phyloP scores from a whole-genome alignment of 2,329 filamentous ascomycete genomes.

The Trichoderma gracile region DNA sequence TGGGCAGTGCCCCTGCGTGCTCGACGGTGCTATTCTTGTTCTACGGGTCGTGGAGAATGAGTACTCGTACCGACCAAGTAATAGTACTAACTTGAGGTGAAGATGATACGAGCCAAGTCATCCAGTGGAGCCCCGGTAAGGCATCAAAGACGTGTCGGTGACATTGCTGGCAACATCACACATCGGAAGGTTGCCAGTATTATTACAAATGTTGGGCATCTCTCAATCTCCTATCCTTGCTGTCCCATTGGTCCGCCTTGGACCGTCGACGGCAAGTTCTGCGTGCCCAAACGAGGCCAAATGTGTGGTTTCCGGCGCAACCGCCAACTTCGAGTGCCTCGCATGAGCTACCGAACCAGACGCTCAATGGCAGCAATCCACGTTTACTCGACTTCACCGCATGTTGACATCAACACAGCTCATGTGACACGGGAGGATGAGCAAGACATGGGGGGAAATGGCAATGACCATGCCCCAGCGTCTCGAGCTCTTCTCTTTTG shows the following conservation, averaged over 20 bases:
- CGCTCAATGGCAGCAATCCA: background rate
- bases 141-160: conserved; percentile 18
- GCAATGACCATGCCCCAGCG: no score
- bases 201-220: background rate
- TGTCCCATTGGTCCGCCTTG: background rate
- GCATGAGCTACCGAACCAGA: background rate
- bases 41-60: background rate
- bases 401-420: background rate
- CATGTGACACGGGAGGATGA: background rate
- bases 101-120: background rate
- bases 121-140: background rate
- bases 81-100: background rate
- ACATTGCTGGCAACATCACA: background rate
- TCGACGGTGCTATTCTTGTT: background rate
- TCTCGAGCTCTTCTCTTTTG: background rate
- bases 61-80: no score
- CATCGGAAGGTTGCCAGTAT: background rate
- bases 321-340: background rate
- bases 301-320: background rate
- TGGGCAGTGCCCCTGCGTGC: background rate
- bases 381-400: background rate
- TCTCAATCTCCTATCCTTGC: background rate
- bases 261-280: background rate
- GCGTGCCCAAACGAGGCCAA: background rate
- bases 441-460: background rate